Conservation (phyloP, 805 yeast species). For the Candida boleticola region DNA sequence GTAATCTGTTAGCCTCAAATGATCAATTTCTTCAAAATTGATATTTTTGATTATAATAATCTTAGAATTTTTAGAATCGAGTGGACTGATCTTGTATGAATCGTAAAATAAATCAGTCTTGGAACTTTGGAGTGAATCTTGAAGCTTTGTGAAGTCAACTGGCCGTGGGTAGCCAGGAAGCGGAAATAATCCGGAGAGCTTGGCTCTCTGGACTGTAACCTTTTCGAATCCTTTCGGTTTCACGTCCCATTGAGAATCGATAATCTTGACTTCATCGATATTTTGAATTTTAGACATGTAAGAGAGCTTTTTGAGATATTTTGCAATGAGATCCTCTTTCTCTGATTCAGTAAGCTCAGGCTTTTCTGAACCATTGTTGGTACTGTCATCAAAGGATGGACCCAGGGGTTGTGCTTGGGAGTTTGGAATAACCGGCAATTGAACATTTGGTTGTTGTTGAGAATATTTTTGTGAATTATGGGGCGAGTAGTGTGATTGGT, state of each 20-base stretch:
- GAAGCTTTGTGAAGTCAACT: constrained; percentile 40
- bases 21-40: constrained; percentile 32
- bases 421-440: neutral
- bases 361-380: too few relatives aligned
- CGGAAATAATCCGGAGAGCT: constrained; percentile 75
- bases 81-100: constrained; percentile 36
- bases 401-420: too few relatives aligned
- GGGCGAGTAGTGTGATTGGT: neutral
- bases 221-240: constrained; percentile 72
- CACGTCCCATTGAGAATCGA: constrained; percentile 65
- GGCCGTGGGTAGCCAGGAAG: constrained; percentile 62
- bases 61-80: constrained; percentile 33
- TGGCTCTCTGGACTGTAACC: constrained; percentile 73
- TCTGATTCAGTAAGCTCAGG: constrained; percentile 8
- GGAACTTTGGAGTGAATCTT: constrained; percentile 29
- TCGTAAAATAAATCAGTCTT: constrained; percentile 29
- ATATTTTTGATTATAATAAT: constrained; percentile 29
- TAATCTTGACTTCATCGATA: constrained; percentile 50
- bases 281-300: constrained; percentile 42
- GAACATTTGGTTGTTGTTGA: too few relatives aligned
- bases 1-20: constrained; percentile 40
- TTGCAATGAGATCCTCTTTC: constrained; percentile 20
- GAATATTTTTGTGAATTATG: too few relatives aligned
- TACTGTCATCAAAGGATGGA: too few relatives aligned
- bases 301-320: constrained; percentile 23